Conservation (phyloP, 2,329 filamentous ascomycete species). For the Aspergillus glaucus region DNA sequence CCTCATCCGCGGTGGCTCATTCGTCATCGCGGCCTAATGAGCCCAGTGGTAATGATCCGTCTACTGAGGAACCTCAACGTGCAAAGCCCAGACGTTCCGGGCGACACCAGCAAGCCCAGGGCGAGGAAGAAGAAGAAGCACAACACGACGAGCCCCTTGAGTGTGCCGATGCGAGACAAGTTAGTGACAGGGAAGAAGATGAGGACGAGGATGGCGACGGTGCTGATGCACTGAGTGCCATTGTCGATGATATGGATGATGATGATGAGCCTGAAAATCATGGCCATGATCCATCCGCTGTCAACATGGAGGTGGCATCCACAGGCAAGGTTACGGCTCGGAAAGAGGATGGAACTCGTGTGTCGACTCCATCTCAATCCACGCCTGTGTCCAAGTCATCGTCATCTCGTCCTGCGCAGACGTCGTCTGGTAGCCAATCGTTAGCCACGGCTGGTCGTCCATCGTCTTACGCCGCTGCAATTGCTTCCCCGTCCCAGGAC, state of each 20-base stretch:
- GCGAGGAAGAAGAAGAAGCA: constrained; percentile 60
- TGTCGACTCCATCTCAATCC: constrained; percentile 70
- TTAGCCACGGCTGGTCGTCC: constrained; percentile 53
- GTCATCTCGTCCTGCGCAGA: constrained; percentile 23
- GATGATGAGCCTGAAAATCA: constrained; percentile 71
- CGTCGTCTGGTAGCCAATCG: constrained; percentile 29
- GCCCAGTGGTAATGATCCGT: constrained; percentile 26
- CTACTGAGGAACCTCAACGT: constrained; percentile 33
- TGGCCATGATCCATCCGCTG: constrained; percentile 75
- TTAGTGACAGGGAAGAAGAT: constrained; percentile 62
- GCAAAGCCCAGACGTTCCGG: constrained; percentile 55
- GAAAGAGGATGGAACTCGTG: constrained; percentile 82
- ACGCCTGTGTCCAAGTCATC: constrained; percentile 41
- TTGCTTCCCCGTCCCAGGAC: constrained; percentile 75
- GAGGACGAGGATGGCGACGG: constrained; percentile 53
- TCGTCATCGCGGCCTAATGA: constrained; percentile 10
- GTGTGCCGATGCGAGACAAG: constrained; percentile 83
- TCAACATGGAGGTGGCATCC: constrained; percentile 83
- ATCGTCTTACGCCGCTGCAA: constrained; percentile 73
- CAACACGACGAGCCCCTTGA: constrained; percentile 67
- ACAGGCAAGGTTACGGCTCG: constrained; percentile 83
- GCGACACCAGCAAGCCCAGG: constrained; percentile 51
- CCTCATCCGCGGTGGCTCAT: constrained; percentile 15
- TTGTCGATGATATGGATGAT: constrained; percentile 87
- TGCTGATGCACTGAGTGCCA: constrained; percentile 65